A percentile compares a stretch with the other conserved stretches of the same genome.
Conservation (phyloP, 352 stramenopile species). For the Phytophthora cactorum region DNA sequence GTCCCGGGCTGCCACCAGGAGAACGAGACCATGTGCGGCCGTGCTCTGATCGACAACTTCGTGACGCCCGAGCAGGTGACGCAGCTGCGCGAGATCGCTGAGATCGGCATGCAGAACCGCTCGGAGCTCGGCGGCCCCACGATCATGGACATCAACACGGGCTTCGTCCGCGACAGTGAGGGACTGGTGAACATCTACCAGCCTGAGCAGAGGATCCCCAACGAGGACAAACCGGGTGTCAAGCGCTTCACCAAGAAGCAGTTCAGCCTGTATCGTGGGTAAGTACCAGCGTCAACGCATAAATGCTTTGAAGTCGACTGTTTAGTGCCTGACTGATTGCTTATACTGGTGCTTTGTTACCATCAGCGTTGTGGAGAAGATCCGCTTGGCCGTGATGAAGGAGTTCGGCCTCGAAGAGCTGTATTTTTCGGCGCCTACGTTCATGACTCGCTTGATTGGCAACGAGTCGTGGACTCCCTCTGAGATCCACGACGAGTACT, state of each 20-base stretch:
- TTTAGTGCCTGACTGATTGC: constrained; percentile 1
- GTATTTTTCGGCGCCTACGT: constrained; percentile 94
- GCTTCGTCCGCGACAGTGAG: constrained; percentile 86
- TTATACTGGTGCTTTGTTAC: background rate
- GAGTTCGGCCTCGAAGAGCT: constrained; percentile 80
- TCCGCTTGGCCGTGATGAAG: constrained; percentile 77
- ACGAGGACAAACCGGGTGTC: constrained; percentile 41
- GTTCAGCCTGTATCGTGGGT: constrained; percentile 84
- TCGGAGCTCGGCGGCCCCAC: constrained; percentile 81
- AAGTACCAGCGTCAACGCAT: background rate
- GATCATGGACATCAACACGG: constrained; percentile 93
- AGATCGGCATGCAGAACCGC: constrained; percentile 83
- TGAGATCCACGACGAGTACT: constrained; percentile 94
- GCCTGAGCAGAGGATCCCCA: constrained; percentile 40
- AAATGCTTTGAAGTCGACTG: background rate
- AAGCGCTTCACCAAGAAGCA: constrained; percentile 82
- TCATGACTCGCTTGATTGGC: constrained; percentile 91
- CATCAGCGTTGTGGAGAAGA: constrained; percentile 75
- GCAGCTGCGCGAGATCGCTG: constrained; percentile 78
- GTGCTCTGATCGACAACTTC: constrained; percentile 76
- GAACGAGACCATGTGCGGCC: constrained; percentile 66
- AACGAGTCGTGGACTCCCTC: constrained; percentile 79
- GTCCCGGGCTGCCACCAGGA: constrained; percentile 73
- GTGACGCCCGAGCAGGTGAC: constrained; percentile 72
- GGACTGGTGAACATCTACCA: constrained; percentile 93